Evolutionary conservation across 495 filamentous ascomycete genomes (phyloP), one percentile per base, ranked within the genome.

Genomic region (Pseudevernia furfuracea): DNA sequence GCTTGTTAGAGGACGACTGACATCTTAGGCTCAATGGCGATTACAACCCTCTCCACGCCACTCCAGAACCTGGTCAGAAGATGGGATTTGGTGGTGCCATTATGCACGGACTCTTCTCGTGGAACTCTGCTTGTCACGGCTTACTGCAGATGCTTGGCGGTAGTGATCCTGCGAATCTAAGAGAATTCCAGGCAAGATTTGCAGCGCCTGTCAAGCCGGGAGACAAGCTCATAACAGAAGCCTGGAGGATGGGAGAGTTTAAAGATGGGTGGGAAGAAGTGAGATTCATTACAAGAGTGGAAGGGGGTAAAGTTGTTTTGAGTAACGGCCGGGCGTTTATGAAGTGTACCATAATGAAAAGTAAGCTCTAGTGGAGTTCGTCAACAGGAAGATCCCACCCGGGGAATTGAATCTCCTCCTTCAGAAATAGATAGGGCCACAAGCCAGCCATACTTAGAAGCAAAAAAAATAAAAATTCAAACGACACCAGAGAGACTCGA

Each of bases 71-170:
- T 0, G 90, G 91, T 52, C 76, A 81, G 74, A 88, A 90, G 78
- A 93, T 96, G 89, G 90, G 91, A 34, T 96, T 95, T 71, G 89
- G 89, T 6, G 91, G 91, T 48, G 82, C 84, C 63, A 96, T 95
- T 71, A 91, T 95, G 72, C 91, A 96, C 75, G 91, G 91, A 36
- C 77, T 96, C 36, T 95, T 84, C 75, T 89, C 85, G 64, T 95
- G 88, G 86, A 96, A 95, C 74, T 80, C 84, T 58, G 80, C 89
- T 2, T 83, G 82, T n/a, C 91, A 94, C 70, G 87, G 79, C n/a
- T 73, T 96, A 56, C 77, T 95, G 38, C 78, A 87, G 70, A 77
- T 79, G 58, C 75, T 96, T 14, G 90, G 91, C 34, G 87, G 81
- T 8, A 89, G 87, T 71, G 80, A 96, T 72, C 85, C 90, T 2